phyloP scores from a whole-genome alignment of 805 yeast species.

The Nakazawaea molendinolei region DNA sequence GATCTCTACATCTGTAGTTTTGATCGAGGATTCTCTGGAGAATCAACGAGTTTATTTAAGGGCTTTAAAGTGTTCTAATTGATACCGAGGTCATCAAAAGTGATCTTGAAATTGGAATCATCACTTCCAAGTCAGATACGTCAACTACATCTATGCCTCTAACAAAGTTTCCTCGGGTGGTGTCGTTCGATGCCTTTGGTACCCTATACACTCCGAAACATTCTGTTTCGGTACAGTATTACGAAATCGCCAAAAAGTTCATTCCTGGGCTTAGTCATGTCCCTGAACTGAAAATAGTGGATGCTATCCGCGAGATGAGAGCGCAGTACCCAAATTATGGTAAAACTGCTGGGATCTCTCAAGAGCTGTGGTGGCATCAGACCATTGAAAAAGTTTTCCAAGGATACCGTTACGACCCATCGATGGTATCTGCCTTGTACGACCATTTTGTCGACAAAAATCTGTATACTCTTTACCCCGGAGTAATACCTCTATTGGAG shows the following conservation, averaged over 20 bases:
- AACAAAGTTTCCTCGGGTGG: slow-evolving; percentile 21
- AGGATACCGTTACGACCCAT: slow-evolving; percentile 20
- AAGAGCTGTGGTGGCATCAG: slow-evolving; percentile 53
- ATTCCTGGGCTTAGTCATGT: slow-evolving; percentile 28
- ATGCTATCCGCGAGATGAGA: slow-evolving; percentile 29
- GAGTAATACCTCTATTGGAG: slow-evolving; percentile 40
- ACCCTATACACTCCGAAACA: slow-evolving; percentile 54
- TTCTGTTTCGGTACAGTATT: slow-evolving; percentile 50
- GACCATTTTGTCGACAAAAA: slow-evolving; percentile 39
- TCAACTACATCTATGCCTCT: slow-evolving; percentile 3
- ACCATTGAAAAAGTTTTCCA: slow-evolving; percentile 38
- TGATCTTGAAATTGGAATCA: not conserved
- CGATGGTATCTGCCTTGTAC: slow-evolving; percentile 38
- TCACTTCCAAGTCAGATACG: slow-evolving; percentile 8
- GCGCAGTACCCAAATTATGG: slow-evolving; percentile 58
- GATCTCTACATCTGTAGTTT: too few species aligned
- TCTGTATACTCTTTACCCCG: slow-evolving; percentile 50
- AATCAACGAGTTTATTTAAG: too few species aligned
- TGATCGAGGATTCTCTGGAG: too few species aligned
- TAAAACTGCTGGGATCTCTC: slow-evolving; percentile 27
- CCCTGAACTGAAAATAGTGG: slow-evolving; percentile 22
- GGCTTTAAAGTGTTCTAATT: too few species aligned
- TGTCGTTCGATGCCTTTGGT: slow-evolving; percentile 65
- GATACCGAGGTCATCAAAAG: slow-evolving; percentile 1
- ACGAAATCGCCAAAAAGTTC: slow-evolving; percentile 37